These are phyloP conservation scores for Malassezia globosa DNA, from an alignment of 1,284 basidiomycete species.

Conservation along the genomic window DNA sequence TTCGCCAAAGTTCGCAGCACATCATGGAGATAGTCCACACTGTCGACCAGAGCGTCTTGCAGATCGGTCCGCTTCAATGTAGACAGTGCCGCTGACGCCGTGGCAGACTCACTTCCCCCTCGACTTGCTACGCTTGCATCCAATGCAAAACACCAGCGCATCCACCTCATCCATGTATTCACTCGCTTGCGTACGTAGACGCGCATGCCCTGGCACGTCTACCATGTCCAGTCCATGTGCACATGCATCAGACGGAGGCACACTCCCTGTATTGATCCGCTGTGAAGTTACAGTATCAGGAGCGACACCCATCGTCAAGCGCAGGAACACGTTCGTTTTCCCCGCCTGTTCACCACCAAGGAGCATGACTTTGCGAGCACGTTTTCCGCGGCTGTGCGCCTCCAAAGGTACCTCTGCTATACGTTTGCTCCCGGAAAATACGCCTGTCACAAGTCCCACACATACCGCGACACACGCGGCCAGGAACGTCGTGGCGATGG, in stretches of 20 bases:
- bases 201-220: constrained; percentile 38
- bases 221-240: constrained; percentile 22
- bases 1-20: constrained; percentile 27
- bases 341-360: constrained; percentile 32
- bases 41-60: constrained; percentile 14
- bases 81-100: constrained; percentile 8
- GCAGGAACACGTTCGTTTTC: constrained; percentile 35
- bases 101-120: constrained; percentile 9
- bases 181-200: constrained; percentile 26
- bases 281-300: constrained; percentile 31
- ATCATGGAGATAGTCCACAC: constrained; percentile 24
- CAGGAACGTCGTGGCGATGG: too few species aligned
- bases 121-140: constrained; percentile 37
- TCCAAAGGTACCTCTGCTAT: background rate
- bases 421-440: background rate
- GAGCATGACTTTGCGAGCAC: constrained; percentile 25
- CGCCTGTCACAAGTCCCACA: background rate
- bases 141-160: constrained; percentile 36
- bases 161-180: constrained; percentile 29
- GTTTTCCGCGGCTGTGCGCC: background rate
- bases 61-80: constrained; percentile 13
- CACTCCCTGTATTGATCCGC: constrained; percentile 18
- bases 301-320: constrained; percentile 27
- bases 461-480: background rate
- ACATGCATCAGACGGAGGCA: constrained; percentile 6